phyloP scores from a whole-genome alignment of 208 protist species.

The Crithidia acanthocephali region DNA sequence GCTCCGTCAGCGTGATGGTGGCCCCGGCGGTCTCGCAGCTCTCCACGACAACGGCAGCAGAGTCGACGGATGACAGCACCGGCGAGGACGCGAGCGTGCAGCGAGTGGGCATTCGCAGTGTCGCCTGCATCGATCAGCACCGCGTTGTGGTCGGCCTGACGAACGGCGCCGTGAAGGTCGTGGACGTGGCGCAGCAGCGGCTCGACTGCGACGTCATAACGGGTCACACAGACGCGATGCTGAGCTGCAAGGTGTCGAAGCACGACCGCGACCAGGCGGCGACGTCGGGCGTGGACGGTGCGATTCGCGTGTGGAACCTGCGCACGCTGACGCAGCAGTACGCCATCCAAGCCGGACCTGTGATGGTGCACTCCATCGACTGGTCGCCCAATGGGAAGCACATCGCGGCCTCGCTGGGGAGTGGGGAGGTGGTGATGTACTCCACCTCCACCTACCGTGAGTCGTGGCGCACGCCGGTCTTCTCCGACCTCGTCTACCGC shows the following conservation, averaged over 20 bases:
- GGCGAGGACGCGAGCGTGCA: neutral
- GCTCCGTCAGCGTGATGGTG: constrained; percentile 42
- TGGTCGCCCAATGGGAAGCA: constrained; percentile 89
- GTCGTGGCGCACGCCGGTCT: constrained; percentile 63
- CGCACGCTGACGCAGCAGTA: constrained; percentile 51
- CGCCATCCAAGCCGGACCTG: constrained; percentile 60
- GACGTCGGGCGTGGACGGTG: constrained; percentile 80
- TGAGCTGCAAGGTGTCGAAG: constrained; percentile 72
- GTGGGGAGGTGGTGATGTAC: constrained; percentile 81
- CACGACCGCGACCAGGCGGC: constrained; percentile 85
- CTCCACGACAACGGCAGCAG: constrained; percentile 11
- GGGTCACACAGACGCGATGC: constrained; percentile 86
- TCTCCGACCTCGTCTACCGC: constrained; percentile 49
- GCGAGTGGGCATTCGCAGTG: constrained; percentile 37
- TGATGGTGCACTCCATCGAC: constrained; percentile 78
- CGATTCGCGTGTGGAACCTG: constrained; percentile 89
- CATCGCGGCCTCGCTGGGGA: constrained; percentile 68
- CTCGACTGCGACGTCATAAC: constrained; percentile 58
- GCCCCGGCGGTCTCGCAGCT: constrained; percentile 1
- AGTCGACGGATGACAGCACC: neutral
- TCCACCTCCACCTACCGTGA: constrained; percentile 64
- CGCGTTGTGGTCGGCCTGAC: constrained; percentile 66
- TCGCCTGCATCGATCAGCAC: constrained; percentile 53
- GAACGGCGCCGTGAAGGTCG: constrained; percentile 78
- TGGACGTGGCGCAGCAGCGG: constrained; percentile 57